These are phyloP conservation scores for Xylariaceae sp. DNA, from an alignment of 2,329 filamentous ascomycete genomes.

Conservation along the genomic window DNA sequence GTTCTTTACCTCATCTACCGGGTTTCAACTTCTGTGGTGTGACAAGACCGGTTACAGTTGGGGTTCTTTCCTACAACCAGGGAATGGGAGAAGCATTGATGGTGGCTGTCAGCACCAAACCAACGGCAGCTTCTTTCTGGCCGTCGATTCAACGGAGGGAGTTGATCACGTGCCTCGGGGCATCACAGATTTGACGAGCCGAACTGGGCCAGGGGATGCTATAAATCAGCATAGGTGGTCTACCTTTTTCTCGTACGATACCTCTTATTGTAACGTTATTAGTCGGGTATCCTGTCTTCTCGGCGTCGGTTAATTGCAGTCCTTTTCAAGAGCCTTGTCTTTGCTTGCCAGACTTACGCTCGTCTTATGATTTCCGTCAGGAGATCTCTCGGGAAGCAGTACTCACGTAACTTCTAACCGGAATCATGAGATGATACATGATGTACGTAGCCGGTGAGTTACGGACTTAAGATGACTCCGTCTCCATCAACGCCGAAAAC, in stretches of 20 bases:
- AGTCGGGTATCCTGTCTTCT: background rate
- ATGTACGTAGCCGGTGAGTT: too few relatives aligned
- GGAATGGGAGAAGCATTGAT: background rate
- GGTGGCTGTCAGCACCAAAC: background rate
- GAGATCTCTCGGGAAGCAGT: too few relatives aligned
- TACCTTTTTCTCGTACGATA: background rate
- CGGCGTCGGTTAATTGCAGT: background rate
- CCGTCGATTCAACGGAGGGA: background rate
- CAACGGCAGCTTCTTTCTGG: background rate
- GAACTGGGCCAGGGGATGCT: background rate
- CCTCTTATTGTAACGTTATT: background rate
- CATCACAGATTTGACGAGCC: background rate
- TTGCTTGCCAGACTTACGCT: background rate
- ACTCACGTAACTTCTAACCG: background rate
- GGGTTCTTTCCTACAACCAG: background rate
- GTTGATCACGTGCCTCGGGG: background rate
- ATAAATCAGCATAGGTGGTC: background rate
- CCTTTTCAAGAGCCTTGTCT: background rate
- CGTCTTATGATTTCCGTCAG: too few relatives aligned
- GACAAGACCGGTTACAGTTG: background rate
- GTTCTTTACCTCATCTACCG: background rate
- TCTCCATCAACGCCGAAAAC: too few relatives aligned
- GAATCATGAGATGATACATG: background rate
- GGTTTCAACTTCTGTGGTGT: background rate
- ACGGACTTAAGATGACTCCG: too few relatives aligned